A percentile compares a stretch with the other conserved stretches of the same genome.
phyloP scores from a whole-genome alignment of 2,329 filamentous ascomycete species.

The Penicillium sp. region DNA sequence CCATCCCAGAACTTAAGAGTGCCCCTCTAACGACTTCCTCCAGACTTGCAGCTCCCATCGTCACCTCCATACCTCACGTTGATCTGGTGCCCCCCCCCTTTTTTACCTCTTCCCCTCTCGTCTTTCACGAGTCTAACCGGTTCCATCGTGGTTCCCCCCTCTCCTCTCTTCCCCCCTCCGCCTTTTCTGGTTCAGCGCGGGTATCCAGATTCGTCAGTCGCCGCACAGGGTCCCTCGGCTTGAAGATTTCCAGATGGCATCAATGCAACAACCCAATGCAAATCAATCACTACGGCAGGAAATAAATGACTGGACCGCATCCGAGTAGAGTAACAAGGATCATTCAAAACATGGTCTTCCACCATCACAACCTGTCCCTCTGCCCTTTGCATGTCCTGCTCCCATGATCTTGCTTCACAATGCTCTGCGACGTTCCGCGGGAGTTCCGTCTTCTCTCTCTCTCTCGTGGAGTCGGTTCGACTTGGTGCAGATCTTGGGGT shows the following conservation, averaged over 20 bases:
- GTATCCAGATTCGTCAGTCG: neutral
- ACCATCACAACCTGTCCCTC: too few species aligned
- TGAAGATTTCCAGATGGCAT: neutral
- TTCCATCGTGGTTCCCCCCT: neutral
- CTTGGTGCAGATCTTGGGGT: constrained; percentile 10
- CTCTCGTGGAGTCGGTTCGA: neutral
- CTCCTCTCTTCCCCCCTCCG: neutral
- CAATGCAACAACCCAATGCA: too few species aligned
- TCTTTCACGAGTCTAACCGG: neutral
- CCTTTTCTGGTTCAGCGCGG: constrained; percentile 4
- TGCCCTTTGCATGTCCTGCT: too few species aligned
- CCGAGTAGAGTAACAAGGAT: too few species aligned
- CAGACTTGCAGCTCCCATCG: too few species aligned
- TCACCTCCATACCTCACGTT: too few species aligned
- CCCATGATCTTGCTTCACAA: too few species aligned
- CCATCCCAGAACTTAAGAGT: too few species aligned
- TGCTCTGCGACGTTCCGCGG: neutral
- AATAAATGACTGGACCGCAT: too few species aligned
- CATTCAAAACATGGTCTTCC: too few species aligned
- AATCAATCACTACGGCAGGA: too few species aligned
- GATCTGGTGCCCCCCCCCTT: neutral
- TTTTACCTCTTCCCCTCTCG: constrained; percentile 10
- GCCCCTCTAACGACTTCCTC: too few species aligned
- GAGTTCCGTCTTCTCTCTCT: neutral
- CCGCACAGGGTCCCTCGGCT: neutral